These are phyloP conservation scores for Hypoxylon lienhwacheense DNA, from an alignment of 495 filamentous ascomycete genomes.

Conservation along the genomic window DNA sequence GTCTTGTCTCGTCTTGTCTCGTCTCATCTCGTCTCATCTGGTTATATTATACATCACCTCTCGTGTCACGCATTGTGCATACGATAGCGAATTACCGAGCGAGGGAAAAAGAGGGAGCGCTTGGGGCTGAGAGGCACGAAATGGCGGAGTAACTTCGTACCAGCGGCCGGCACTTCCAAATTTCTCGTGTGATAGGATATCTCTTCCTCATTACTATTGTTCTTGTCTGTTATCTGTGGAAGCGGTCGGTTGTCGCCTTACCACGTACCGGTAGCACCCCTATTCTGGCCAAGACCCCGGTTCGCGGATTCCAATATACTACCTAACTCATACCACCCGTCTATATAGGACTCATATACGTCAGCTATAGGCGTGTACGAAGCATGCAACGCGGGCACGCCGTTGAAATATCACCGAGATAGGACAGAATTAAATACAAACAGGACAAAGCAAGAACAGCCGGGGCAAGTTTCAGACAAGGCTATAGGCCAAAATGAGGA, in stretches of 20 bases:
- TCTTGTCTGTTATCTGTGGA: background rate
- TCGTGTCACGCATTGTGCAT: conserved; percentile 24
- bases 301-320: conserved; percentile 14
- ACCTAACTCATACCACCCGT: no score
- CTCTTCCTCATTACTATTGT: no score
- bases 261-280: conserved; percentile 4
- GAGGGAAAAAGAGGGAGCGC: background rate
- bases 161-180: conserved; percentile 27
- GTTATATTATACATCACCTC: conserved; percentile 12
- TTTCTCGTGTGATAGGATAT: conserved; percentile 15
- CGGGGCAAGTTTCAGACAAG: no score
- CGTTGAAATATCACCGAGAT: no score
- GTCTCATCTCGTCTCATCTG: conserved; percentile 26
- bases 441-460: no score
- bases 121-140: conserved; percentile 16
- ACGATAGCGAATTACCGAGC: conserved; percentile 5
- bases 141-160: conserved; percentile 24
- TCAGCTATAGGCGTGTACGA: no score
- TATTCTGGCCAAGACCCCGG: conserved; percentile 25
- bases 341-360: no score
- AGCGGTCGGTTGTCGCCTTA: conserved; percentile 17
- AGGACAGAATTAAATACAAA: no score
- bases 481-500: no score
- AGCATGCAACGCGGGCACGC: no score
- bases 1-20: conserved; percentile 14